A percentile compares a stretch with the other conserved stretches of the same genome.
These are phyloP conservation scores for Xanthoceras sorbifolium DNA, from an alignment of 345 rosid species.

Conservation along the genomic window DNA sequence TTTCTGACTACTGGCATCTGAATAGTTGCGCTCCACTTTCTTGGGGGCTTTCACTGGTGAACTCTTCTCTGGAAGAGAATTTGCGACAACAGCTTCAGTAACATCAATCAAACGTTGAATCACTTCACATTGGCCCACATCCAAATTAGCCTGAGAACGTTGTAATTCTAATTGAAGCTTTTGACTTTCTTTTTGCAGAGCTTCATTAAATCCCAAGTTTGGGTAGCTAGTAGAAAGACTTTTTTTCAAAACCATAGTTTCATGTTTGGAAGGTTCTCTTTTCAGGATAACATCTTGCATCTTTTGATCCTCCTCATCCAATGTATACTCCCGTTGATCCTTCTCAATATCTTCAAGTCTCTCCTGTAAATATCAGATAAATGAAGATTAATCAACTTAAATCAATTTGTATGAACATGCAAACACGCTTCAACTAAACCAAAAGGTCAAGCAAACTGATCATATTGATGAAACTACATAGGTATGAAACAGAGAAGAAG, in stretches of 20 bases:
- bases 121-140: slow-evolving; percentile 84
- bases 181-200: slow-evolving; percentile 69
- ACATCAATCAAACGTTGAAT: slow-evolving; percentile 88
- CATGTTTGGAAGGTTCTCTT: slow-evolving; percentile 68
- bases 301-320: slow-evolving; percentile 89
- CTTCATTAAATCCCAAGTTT: slow-evolving; percentile 79
- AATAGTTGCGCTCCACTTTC: slow-evolving; percentile 46
- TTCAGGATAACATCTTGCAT: slow-evolving; percentile 80
- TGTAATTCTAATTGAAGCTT: slow-evolving; percentile 85
- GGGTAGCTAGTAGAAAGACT: slow-evolving; percentile 89
- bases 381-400: slow-evolving; percentile 15
- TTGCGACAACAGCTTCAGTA: slow-evolving; percentile 62
- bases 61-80: slow-evolving; percentile 42
- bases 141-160: slow-evolving; percentile 76
- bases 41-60: slow-evolving; percentile 51
- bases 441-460: neutral
- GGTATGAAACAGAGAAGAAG: neutral
- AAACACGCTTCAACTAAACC: slow-evolving; percentile 6
- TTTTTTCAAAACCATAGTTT: slow-evolving; percentile 71
- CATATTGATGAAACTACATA: slow-evolving; percentile 1
- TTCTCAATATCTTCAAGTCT: slow-evolving; percentile 81
- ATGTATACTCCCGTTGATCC: slow-evolving; percentile 87
- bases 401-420: neutral
- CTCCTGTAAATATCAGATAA: slow-evolving; percentile 50
- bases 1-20: slow-evolving; percentile 45